Conservation (phyloP, 2,329 filamentous ascomycete genomes). For the Zymoseptoria brevis region DNA sequence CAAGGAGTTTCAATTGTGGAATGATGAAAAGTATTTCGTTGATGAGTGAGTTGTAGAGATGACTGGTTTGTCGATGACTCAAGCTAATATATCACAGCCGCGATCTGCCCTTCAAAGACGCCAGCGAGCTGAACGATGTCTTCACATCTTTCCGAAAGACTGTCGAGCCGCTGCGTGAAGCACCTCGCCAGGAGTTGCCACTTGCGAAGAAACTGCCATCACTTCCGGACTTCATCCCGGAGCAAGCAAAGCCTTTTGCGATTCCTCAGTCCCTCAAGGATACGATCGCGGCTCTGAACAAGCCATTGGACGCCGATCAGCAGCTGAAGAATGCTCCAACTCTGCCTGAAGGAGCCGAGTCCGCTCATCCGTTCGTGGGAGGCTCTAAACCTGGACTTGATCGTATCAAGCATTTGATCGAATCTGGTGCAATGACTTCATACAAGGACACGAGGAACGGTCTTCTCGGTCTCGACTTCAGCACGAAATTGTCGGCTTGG, state of each 20-base stretch:
- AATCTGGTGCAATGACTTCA: slow-evolving; percentile 50
- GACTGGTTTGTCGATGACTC: not conserved
- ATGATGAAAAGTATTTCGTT: slow-evolving; percentile 70
- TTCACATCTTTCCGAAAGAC: slow-evolving; percentile 69
- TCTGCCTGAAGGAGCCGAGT: slow-evolving; percentile 46
- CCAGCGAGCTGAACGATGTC: slow-evolving; percentile 60
- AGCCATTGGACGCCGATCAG: slow-evolving; percentile 46
- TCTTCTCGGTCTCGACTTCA: slow-evolving; percentile 61
- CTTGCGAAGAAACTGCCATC: slow-evolving; percentile 51
- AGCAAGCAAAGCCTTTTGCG: slow-evolving; percentile 54
- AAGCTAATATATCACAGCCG: slow-evolving; percentile 36
- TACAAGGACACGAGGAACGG: slow-evolving; percentile 69
- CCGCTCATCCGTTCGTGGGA: slow-evolving; percentile 60
- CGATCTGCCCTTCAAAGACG: slow-evolving; percentile 52
- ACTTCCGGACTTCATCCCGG: slow-evolving; percentile 49
- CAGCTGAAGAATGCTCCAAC: slow-evolving; percentile 46
- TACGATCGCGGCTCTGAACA: slow-evolving; percentile 48
- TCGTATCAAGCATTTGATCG: slow-evolving; percentile 54
- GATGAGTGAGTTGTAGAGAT: slow-evolving; percentile 57
- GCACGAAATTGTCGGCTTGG: slow-evolving; percentile 68
- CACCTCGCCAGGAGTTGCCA: slow-evolving; percentile 52
- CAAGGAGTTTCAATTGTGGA: slow-evolving; percentile 57
- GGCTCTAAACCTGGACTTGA: slow-evolving; percentile 55
- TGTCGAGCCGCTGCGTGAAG: slow-evolving; percentile 60
- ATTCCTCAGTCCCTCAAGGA: slow-evolving; percentile 51